These are phyloP conservation scores for Macrocybe sp. DNA, from an alignment of 1,284 basidiomycete species.

Conservation along the genomic window DNA sequence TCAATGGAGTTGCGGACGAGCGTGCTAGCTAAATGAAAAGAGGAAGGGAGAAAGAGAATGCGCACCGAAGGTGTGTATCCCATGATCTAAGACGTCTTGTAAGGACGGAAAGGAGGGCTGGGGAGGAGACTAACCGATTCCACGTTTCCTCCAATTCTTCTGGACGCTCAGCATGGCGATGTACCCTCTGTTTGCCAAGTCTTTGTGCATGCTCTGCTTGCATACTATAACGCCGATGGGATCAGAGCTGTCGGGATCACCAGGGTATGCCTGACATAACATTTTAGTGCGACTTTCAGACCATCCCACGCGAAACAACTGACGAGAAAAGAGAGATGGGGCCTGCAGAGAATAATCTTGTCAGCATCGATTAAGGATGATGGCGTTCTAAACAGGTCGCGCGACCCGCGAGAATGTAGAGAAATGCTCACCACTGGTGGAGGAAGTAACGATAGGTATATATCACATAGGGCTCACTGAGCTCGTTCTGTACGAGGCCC, in stretches of 20 bases:
- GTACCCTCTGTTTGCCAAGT: conserved; percentile 82
- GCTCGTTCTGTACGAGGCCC: conserved; percentile 84
- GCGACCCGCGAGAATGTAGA: conserved; percentile 10
- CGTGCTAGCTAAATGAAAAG: conserved; percentile 54
- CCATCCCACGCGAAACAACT: conserved; percentile 18
- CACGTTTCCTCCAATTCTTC: conserved; percentile 76
- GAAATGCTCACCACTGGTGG: conserved; percentile 73
- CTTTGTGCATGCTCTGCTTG: conserved; percentile 87
- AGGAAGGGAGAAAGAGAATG: conserved; percentile 29
- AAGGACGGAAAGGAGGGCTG: conserved; percentile 31
- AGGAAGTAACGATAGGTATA: conserved; percentile 95
- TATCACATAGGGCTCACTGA: conserved; percentile 94
- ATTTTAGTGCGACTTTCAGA: too few species aligned
- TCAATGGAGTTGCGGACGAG: conserved; percentile 77
- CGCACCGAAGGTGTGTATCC: conserved; percentile 40
- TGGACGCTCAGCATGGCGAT: conserved; percentile 96
- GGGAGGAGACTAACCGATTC: conserved; percentile 70
- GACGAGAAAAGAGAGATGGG: conserved; percentile 89
- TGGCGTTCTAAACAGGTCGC: conserved; percentile 9
- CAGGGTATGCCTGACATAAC: conserved; percentile 49
- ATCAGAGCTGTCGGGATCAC: conserved; percentile 41
- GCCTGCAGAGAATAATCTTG: conserved; percentile 49
- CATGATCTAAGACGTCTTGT: conserved; percentile 38
- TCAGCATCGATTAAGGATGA: conserved; percentile 8
- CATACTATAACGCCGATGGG: conserved; percentile 93